Evolutionary conservation across 1,139 yeast species (phyloP), one percentile per base, ranked within the genome.

Genomic region (Debaryomycetaceae sp.): DNA sequence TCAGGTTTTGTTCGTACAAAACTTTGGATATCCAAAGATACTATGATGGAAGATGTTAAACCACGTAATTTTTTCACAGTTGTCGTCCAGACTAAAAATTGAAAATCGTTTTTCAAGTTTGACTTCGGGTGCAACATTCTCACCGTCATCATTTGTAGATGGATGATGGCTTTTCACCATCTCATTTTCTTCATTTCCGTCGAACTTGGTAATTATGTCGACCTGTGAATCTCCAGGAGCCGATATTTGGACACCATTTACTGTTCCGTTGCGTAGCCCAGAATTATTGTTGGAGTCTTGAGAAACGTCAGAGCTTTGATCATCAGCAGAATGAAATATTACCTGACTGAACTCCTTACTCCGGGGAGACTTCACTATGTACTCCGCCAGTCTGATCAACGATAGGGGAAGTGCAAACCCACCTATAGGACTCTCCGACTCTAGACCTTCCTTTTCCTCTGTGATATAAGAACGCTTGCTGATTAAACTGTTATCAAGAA

Each of bases 61-160:
- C 81, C 81, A 76, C 0, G 79, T 76, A 11, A 76, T 68, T n/a
- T 67, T 68, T 42, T 69, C 74, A 58, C 81, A 76, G 36, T 61
- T 53, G 9, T 51, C 50, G 20, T 53, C 62, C 24, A 51, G 47
- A 41, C 61, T 57, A 43, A 56, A 57, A 8, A 54, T 53, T 27
- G 44, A 47, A 24, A 33, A 39, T 34, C 48, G 46, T 41, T 42
- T 45, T 13, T 38, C 45, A 39, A 38, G 39, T 20, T 27, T 7
- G 31, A 17, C 20, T 17, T 17, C 20, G 20, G 20, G 20, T 17
- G 20, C 20, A 17, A 17, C 20, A 17, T 27, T 27, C 31, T 27
- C 31, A 27, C 31, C 31, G 4, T 27, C 4, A 11, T 27, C 20
- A 17, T 2, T 17, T 17, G 4, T 17, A 17, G 20, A 17, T 17